Evolutionary conservation across 2,329 filamentous ascomycete species (phyloP).

Genomic region (Chaetothyriales sp.): DNA sequence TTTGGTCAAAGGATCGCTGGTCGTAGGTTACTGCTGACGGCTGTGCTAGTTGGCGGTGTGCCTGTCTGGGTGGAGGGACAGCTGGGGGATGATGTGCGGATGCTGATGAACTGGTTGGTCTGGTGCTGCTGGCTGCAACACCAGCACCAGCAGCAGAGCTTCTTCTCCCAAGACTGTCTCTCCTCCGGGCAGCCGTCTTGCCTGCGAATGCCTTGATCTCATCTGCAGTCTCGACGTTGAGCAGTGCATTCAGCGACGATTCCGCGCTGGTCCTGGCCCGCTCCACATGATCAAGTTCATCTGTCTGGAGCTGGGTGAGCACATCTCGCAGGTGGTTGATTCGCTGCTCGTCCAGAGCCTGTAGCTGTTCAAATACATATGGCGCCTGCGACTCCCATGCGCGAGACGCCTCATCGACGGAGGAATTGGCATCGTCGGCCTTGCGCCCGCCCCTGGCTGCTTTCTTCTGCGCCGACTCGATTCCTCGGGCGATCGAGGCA

Average conservation of each 20-base stretch:
- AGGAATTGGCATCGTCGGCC: slow-evolving; percentile 51
- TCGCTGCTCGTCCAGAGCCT: slow-evolving; percentile 76
- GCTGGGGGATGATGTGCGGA: slow-evolving; percentile 20
- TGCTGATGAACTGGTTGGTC: slow-evolving; percentile 16
- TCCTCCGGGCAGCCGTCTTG: slow-evolving; percentile 20
- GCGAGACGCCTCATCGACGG: slow-evolving; percentile 60
- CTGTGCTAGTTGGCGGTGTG: slow-evolving; percentile 41
- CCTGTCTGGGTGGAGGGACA: slow-evolving; percentile 25
- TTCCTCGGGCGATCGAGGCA: slow-evolving; percentile 61
- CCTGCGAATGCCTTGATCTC: slow-evolving; percentile 65
- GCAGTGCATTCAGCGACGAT: slow-evolving; percentile 61
- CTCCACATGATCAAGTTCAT: slow-evolving; percentile 77
- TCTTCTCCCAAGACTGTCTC: slow-evolving; percentile 27
- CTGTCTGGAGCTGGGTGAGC: slow-evolving; percentile 82
- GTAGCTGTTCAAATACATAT: slow-evolving; percentile 84
- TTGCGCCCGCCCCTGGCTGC: slow-evolving; percentile 71
- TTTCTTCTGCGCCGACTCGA: slow-evolving; percentile 71
- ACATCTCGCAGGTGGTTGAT: slow-evolving; percentile 81
- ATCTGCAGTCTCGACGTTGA: slow-evolving; percentile 73
- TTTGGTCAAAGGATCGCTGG: slow-evolving; percentile 18
- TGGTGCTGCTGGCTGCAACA: slow-evolving; percentile 8
- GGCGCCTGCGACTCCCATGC: slow-evolving; percentile 93
- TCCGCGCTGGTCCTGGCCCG: slow-evolving; percentile 59
- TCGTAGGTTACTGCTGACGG: slow-evolving; percentile 26
- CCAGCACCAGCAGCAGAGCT: slow-evolving; percentile 19